These are phyloP conservation scores for Phytophthora palmivora DNA, from an alignment of 352 stramenopile species.

Conservation along the genomic window DNA sequence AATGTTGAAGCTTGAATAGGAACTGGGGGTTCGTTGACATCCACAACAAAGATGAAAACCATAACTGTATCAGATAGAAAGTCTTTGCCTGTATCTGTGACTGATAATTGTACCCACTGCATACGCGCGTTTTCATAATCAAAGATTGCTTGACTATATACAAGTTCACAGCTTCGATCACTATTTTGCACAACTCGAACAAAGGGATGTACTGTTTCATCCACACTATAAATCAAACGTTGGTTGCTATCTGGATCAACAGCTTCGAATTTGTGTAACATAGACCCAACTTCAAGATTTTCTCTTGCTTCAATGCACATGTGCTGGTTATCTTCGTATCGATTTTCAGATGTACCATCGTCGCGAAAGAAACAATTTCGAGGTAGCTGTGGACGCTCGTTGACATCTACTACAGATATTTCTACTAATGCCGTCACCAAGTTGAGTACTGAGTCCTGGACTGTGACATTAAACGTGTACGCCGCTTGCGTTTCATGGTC, in stretches of 20 bases:
- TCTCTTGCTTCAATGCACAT: slow-evolving; percentile 53
- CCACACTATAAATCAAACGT: slow-evolving; percentile 49
- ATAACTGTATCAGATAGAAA: slow-evolving; percentile 52
- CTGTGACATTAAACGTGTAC: slow-evolving; percentile 36
- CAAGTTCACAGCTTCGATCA: slow-evolving; percentile 45
- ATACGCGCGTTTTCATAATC: slow-evolving; percentile 51
- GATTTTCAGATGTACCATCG: slow-evolving; percentile 37
- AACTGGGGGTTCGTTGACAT: slow-evolving; percentile 56
- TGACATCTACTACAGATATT: slow-evolving; percentile 50
- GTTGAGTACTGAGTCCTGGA: slow-evolving; percentile 23
- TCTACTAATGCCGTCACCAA: slow-evolving; percentile 26
- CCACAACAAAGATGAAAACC: slow-evolving; percentile 50
- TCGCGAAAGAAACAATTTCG: slow-evolving; percentile 61
- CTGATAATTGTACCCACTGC: slow-evolving; percentile 49
- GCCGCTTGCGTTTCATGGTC: slow-evolving; percentile 37
- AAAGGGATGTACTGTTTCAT: slow-evolving; percentile 18
- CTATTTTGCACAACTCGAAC: slow-evolving; percentile 44
- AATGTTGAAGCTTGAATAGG: slow-evolving; percentile 38
- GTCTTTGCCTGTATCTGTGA: slow-evolving; percentile 53
- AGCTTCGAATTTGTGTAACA: slow-evolving; percentile 40
- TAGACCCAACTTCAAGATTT: slow-evolving; percentile 29
- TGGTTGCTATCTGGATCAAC: slow-evolving; percentile 50
- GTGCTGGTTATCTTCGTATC: slow-evolving; percentile 55
- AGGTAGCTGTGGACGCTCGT: slow-evolving; percentile 48
- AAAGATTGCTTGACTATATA: slow-evolving; percentile 40